Percentiles rank a stretch among this genome's conserved stretches.
Evolutionary conservation across 441 rosid genomes (phyloP).

Genomic region (Biscutella laevigata): DNA sequence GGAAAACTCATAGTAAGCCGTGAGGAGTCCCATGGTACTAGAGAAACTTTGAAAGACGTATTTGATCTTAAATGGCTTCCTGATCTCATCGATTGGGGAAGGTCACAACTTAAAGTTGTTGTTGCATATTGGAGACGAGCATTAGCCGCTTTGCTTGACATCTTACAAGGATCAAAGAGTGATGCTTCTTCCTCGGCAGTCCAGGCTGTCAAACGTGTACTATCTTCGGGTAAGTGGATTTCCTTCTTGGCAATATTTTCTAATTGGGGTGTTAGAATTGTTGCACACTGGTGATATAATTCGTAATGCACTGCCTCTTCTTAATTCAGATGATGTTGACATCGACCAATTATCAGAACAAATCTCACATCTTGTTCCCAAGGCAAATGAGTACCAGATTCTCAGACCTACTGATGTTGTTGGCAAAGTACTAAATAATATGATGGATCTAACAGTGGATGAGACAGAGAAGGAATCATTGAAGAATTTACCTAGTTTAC

Average conservation of each 20-base stretch:
- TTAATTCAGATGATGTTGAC: constrained; percentile 46
- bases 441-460: constrained; percentile 26
- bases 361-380: constrained; percentile 48
- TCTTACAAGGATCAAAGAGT: constrained; percentile 43
- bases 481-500: constrained; percentile 27
- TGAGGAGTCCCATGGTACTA: constrained; percentile 29
- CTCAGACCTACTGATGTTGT: constrained; percentile 27
- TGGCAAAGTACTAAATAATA: constrained; percentile 26
- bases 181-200: constrained; percentile 36
- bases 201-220: constrained; percentile 48
- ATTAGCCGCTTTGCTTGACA: constrained; percentile 46
- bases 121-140: constrained; percentile 85
- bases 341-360: constrained; percentile 59
- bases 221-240: constrained; percentile 54
- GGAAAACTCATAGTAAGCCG: constrained; percentile 43
- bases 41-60: constrained; percentile 28
- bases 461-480: constrained; percentile 35
- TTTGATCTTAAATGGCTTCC: constrained; percentile 73
- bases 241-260: constrained; percentile 7
- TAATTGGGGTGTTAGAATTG: constrained; percentile 6
- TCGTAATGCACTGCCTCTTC: constrained; percentile 19
- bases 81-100: constrained; percentile 93
- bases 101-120: constrained; percentile 79
- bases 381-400: constrained; percentile 32
- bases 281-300: not conserved